Base-by-base conservation (phyloP, 768 basidiomycete species). In the Auriscalpium orientale region DNA sequence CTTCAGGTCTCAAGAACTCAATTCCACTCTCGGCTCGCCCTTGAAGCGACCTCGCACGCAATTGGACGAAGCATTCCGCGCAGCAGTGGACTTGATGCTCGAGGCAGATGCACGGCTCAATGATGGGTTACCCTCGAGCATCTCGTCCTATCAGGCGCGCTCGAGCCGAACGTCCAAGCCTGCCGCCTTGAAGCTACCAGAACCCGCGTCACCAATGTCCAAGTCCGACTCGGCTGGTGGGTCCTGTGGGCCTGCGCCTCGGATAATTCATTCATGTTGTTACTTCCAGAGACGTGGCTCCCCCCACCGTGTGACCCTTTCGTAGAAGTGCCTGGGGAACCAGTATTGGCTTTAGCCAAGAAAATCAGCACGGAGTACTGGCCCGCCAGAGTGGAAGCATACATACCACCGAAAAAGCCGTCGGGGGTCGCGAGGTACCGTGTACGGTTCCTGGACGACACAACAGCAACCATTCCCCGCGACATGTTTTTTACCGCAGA, bases 291-390 rank as follows among this genome's bases (percentile, higher is more conserved):
- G 36, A 46, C 34, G 9, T 76, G 71, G 74, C 69, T 71, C 1
- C 74, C 76, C 10, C 77, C 77, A 5, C 73, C 69, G 15, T 68
- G 73, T 2, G 83, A 87, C 58, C 69, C 70, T 4, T 66, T 72
- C 0, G 72, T 86, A 21, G 68, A 76, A 15, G 79, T 89, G 38
- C 87, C 86, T 3, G 89, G 86, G 3, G 88, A 90, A 65, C 67
- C 83, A 1, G 70, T 89, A 2, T 72, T 89, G 12, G 83, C 84
- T 7, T 66, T 72, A 21, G 78, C 76, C 3, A 68, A 61, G 45
- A 68, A 68, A 53, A 64, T 61, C 20, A 65, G 66, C 7, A 59
- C 62, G 5, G 61, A 66, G 15, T 84, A 83, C 62, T 91, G 89
- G 89, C 87, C 89, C 2, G 89, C 84, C 1, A 72, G 72, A 64